Evolutionary conservation across 176 grass and related monocot species (phyloP).

Genomic region (Puya raimondii): DNA sequence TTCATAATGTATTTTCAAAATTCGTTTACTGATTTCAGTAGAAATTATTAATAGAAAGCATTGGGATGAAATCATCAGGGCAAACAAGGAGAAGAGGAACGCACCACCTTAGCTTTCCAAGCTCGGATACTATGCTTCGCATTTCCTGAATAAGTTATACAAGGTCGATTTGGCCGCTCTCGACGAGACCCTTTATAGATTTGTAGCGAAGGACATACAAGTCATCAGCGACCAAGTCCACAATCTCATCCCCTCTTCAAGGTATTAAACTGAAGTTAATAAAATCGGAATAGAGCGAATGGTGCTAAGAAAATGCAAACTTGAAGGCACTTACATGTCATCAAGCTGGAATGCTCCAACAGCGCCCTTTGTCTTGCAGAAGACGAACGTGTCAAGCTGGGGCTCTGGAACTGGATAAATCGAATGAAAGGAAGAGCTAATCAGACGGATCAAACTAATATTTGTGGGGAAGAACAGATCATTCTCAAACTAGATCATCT

Average conservation of each 20-base stretch:
- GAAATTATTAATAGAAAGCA: too few species aligned
- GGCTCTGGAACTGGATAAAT: constrained; percentile 61
- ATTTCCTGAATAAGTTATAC: constrained; percentile 29
- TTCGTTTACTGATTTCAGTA: too few species aligned
- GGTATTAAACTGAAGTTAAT: constrained; percentile 12
- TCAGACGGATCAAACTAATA: too few species aligned
- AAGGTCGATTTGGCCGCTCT: constrained; percentile 55
- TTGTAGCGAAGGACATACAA: constrained; percentile 91
- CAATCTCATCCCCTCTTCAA: constrained; percentile 79
- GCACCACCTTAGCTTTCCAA: too few species aligned
- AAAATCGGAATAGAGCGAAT: neutral
- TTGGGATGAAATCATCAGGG: too few species aligned
- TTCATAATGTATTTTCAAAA: too few species aligned
- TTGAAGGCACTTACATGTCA: constrained; percentile 48
- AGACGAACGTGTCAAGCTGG: constrained; percentile 79
- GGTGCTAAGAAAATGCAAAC: constrained; percentile 4
- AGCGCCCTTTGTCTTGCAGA: constrained; percentile 83
- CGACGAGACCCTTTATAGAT: constrained; percentile 70
- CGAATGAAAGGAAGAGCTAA: neutral
- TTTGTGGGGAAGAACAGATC: too few species aligned
- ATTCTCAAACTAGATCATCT: too few species aligned
- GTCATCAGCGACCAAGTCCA: constrained; percentile 85
- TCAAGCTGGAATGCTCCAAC: constrained; percentile 95
- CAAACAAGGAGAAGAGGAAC: too few species aligned
- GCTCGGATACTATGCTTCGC: neutral